Evolutionary conservation across 2,329 filamentous ascomycete species (phyloP).

Genomic region (Pseudogymnoascus destructans): DNA sequence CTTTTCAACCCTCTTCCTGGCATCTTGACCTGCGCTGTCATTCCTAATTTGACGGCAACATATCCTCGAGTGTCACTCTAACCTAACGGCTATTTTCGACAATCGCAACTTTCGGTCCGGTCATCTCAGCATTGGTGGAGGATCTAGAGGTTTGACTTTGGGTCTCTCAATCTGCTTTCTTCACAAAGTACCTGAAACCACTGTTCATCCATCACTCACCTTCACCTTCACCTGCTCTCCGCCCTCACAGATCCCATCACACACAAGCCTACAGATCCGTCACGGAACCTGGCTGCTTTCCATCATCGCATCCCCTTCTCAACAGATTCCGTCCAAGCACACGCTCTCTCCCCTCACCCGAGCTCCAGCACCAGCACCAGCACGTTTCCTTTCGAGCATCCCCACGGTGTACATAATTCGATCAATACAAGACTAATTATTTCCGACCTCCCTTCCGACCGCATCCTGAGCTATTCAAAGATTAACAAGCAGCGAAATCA

Average conservation of each 20-base stretch:
- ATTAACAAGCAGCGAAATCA: conserved; percentile 28
- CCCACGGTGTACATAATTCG: conserved; percentile 71
- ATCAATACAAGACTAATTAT: conserved; percentile 42
- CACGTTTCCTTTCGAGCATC: conserved; percentile 85
- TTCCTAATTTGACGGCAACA: not conserved
- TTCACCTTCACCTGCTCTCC: conserved; percentile 23
- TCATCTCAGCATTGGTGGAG: conserved; percentile 19
- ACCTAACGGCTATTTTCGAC: not conserved
- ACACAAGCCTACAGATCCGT: conserved; percentile 11
- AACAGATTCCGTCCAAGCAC: conserved; percentile 25
- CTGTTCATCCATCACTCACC: conserved; percentile 25
- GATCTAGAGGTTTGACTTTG: conserved; percentile 27
- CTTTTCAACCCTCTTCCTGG: not conserved
- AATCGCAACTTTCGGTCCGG: not conserved
- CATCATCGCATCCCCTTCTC: conserved; percentile 17
- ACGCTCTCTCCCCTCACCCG: conserved; percentile 25
- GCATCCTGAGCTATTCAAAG: conserved; percentile 23
- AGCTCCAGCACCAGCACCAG: conserved; percentile 46
- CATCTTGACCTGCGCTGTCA: not conserved
- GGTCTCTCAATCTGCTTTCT: conserved; percentile 27
- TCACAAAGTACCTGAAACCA: conserved; percentile 20
- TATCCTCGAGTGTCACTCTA: not conserved
- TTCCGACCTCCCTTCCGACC: conserved; percentile 33
- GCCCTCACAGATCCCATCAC: conserved; percentile 13
- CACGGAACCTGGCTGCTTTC: conserved; percentile 3